These are phyloP conservation scores for Pezicula neosporulosa DNA, from an alignment of 2,329 filamentous ascomycete species.

Conservation along the genomic window DNA sequence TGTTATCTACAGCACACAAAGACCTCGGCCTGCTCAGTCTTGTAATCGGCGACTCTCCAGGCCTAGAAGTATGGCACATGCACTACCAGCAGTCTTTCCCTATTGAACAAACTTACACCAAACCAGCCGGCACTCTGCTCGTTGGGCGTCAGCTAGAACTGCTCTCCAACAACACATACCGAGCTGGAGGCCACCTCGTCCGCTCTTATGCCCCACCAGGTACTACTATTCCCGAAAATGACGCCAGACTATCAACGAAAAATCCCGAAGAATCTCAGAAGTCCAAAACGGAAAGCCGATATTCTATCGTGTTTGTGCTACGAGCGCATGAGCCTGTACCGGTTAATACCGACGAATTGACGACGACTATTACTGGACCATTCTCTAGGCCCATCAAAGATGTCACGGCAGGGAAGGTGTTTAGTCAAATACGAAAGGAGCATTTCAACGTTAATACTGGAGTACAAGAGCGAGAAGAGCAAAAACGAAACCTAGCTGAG, in stretches of 20 bases:
- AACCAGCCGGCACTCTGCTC: constrained; percentile 14
- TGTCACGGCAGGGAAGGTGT: constrained; percentile 15
- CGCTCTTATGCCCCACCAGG: constrained; percentile 12
- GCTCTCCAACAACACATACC: constrained; percentile 19
- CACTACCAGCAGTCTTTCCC: constrained; percentile 12
- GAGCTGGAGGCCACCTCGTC: constrained; percentile 19
- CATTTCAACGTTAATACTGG: constrained; percentile 23
- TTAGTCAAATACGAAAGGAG: constrained; percentile 10
- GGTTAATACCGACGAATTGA: constrained; percentile 20
- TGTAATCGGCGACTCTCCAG: constrained; percentile 22
- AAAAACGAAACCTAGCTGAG: constrained; percentile 15
- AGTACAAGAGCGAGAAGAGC: constrained; percentile 15
- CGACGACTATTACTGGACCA: constrained; percentile 18
- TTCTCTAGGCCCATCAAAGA: constrained; percentile 13
- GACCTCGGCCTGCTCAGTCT: constrained; percentile 23
- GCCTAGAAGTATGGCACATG: constrained; percentile 20
- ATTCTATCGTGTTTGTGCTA: constrained; percentile 25
- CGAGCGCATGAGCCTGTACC: constrained; percentile 17
- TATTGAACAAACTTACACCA: constrained; percentile 16
- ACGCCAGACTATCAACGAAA: background rate
- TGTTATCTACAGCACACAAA: constrained; percentile 13
- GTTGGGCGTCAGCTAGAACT: constrained; percentile 20
- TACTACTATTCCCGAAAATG: background rate
- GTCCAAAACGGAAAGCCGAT: constrained; percentile 8
- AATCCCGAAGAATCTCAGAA: background rate